These are phyloP conservation scores for Avena sativa DNA, from an alignment of 176 grass and related monocot species.

Conservation along the genomic window DNA sequence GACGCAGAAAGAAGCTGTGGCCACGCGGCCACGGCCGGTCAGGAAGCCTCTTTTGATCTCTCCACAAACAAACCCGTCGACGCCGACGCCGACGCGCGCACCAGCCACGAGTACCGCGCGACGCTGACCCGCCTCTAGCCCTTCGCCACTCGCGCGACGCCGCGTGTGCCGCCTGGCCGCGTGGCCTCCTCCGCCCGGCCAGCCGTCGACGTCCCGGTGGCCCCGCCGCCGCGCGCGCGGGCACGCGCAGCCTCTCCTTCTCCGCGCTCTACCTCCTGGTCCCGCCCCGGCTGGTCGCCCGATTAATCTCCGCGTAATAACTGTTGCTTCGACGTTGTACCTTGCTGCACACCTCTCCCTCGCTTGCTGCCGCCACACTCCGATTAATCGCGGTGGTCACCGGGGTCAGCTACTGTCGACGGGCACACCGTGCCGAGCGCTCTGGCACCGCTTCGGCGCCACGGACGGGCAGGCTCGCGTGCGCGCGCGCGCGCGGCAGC, in stretches of 20 bases:
- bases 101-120: constrained; percentile 38
- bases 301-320: neutral
- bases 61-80: neutral
- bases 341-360: constrained; percentile 33
- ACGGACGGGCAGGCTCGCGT: neutral
- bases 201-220: constrained; percentile 34
- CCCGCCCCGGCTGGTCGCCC: constrained; percentile 3
- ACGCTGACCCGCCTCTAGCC: constrained; percentile 37
- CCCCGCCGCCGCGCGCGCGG: constrained; percentile 15
- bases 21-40: constrained; percentile 31
- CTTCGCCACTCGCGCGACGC: constrained; percentile 15
- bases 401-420: constrained; percentile 37
- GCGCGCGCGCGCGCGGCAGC: neutral
- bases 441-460: neutral
- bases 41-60: constrained; percentile 8
- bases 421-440: neutral
- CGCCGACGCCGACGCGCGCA: constrained; percentile 28
- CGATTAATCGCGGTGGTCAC: constrained; percentile 46
- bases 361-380: neutral
- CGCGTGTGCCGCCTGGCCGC: constrained; percentile 37
- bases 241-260: too few species aligned
- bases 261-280: constrained; percentile 4
- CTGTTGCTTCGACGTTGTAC: neutral
- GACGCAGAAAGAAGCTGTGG: constrained; percentile 2
- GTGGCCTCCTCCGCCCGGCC: neutral